A percentile compares a stretch with the other conserved stretches of the same genome.
These are phyloP conservation scores for Fusarium globosum DNA, from an alignment of 2,329 filamentous ascomycete species.

Conservation along the genomic window DNA sequence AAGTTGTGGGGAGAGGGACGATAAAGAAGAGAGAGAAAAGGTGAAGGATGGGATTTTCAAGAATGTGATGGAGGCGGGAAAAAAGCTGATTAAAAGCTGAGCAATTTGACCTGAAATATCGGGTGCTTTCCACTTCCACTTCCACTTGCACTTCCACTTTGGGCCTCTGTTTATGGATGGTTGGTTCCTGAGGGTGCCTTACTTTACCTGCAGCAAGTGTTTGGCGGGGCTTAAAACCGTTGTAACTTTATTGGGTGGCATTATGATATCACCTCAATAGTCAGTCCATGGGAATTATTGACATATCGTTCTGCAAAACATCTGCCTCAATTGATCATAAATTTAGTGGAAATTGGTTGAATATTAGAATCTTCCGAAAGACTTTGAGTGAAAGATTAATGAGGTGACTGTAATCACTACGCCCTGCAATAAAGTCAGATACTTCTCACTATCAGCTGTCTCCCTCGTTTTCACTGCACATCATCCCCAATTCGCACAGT, in stretches of 20 bases:
- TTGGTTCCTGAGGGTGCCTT: constrained; percentile 28
- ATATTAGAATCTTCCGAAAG: accelerated
- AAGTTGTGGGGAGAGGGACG: neutral
- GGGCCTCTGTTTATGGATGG: constrained; percentile 1
- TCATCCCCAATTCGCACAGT: constrained; percentile 29
- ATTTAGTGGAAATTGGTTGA: neutral
- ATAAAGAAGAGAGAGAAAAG: neutral
- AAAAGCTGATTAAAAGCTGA: constrained; percentile 20
- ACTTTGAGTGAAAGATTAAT: neutral
- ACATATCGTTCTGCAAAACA: neutral
- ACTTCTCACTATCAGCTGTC: neutral
- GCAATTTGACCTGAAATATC: constrained; percentile 8
- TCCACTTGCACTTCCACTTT: neutral
- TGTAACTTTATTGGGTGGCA: neutral
- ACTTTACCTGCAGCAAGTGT: constrained; percentile 1
- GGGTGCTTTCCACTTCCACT: constrained; percentile 5
- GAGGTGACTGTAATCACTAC: neutral
- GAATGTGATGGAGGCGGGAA: constrained; percentile 1
- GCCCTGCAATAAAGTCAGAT: neutral
- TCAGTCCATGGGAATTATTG: constrained; percentile 26
- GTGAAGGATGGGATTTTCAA: neutral
- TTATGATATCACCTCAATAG: constrained; percentile 21
- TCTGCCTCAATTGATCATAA: neutral
- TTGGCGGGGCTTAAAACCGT: constrained; percentile 21
- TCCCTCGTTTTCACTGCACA: constrained; percentile 17